These are phyloP conservation scores for Trifolium dubium DNA, from an alignment of 306 rosid species.

Conservation along the genomic window DNA sequence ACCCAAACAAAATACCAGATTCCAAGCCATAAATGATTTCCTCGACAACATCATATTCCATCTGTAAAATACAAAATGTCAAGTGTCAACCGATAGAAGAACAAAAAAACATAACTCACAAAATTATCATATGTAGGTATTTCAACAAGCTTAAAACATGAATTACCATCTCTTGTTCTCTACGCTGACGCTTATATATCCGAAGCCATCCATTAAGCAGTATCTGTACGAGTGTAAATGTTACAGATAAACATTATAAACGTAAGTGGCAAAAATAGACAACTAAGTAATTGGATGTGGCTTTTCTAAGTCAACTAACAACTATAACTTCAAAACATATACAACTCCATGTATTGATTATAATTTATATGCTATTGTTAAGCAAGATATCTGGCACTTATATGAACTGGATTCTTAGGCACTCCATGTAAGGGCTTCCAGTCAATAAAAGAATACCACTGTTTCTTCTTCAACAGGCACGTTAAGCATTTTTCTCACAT, in stretches of 20 bases:
- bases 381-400: background rate
- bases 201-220: conserved; percentile 92
- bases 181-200: conserved; percentile 76
- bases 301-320: background rate
- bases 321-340: background rate
- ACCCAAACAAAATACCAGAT: conserved; percentile 98
- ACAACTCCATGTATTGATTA: conserved; percentile 26
- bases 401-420: background rate
- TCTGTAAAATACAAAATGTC: conserved; percentile 61
- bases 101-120: conserved; percentile 1
- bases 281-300: background rate
- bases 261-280: background rate
- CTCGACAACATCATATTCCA: conserved; percentile 92
- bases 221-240: conserved; percentile 49
- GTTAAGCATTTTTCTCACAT: conserved; percentile 19
- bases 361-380: background rate
- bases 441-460: background rate
- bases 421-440: background rate
- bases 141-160: conserved; percentile 35
- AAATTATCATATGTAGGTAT: conserved; percentile 27
- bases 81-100: conserved; percentile 32
- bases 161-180: conserved; percentile 91
- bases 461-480: conserved; percentile 34
- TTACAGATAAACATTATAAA: background rate
- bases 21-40: conserved; percentile 95